These are phyloP conservation scores for Penicillium decumbens DNA, from an alignment of 2,329 filamentous ascomycete species.

Conservation along the genomic window DNA sequence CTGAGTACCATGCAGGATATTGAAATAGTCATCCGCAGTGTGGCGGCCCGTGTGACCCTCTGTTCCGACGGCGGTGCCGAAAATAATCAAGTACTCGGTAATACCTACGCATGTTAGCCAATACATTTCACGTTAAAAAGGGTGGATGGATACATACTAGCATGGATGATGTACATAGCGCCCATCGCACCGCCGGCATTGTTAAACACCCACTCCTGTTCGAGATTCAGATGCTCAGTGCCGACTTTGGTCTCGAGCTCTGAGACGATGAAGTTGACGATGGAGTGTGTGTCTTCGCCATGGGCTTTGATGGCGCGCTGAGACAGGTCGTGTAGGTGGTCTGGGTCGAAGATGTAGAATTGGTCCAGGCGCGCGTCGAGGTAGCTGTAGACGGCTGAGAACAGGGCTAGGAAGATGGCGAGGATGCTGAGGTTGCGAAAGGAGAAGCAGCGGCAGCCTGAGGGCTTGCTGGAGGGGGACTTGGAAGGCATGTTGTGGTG, in stretches of 20 bases:
- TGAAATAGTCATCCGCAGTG: slow-evolving; percentile 91
- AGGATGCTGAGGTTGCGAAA: slow-evolving; percentile 31
- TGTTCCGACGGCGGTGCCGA: slow-evolving; percentile 64
- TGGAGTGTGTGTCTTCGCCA: slow-evolving; percentile 67
- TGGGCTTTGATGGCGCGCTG: slow-evolving; percentile 62
- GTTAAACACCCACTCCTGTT: slow-evolving; percentile 87
- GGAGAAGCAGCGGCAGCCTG: slow-evolving; percentile 24
- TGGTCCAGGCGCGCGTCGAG: slow-evolving; percentile 38
- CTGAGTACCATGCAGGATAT: slow-evolving; percentile 61
- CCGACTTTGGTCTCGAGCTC: slow-evolving; percentile 56
- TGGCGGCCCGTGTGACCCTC: slow-evolving; percentile 85
- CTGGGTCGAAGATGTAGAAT: slow-evolving; percentile 71
- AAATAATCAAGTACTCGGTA: slow-evolving; percentile 87
- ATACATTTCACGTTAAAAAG: neutral
- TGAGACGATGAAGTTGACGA: slow-evolving; percentile 65
- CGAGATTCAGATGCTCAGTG: slow-evolving; percentile 56
- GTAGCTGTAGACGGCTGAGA: slow-evolving; percentile 36
- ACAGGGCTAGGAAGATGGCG: slow-evolving; percentile 33
- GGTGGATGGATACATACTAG: neutral
- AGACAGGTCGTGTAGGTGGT: slow-evolving; percentile 64
- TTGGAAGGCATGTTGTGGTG: slow-evolving; percentile 22
- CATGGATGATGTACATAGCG: slow-evolving; percentile 75
- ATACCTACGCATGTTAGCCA: slow-evolving; percentile 42
- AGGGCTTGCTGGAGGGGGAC: slow-evolving; percentile 20
- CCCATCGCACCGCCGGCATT: slow-evolving; percentile 90